A percentile compares a stretch with the other conserved stretches of the same genome.
Evolutionary conservation across 164 flowering plant species (phyloP).

Genomic region (Stephania cephalantha): DNA sequence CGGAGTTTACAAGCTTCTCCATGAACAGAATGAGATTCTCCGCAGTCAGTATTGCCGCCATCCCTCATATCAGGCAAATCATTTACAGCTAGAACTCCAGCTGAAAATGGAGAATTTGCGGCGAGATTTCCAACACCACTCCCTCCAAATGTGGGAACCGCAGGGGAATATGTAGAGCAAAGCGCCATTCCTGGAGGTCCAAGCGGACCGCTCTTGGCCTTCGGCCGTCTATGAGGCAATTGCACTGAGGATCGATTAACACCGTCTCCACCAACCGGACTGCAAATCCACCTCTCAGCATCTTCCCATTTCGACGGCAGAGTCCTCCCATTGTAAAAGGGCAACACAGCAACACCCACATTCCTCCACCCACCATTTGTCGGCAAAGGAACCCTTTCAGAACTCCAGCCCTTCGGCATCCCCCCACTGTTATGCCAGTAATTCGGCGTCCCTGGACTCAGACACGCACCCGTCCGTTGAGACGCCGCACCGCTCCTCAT

Average conservation of each 20-base stretch:
- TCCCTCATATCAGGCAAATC: slow-evolving; percentile 21
- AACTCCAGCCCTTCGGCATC: slow-evolving; percentile 84
- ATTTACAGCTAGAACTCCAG: slow-evolving; percentile 49
- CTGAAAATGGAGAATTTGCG: slow-evolving; percentile 57
- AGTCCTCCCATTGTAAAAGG: slow-evolving; percentile 56
- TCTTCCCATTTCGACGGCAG: slow-evolving; percentile 99
- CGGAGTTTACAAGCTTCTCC: slow-evolving; percentile 65
- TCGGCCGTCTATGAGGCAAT: slow-evolving; percentile 59
- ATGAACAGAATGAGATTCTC: slow-evolving; percentile 22
- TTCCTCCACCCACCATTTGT: slow-evolving; percentile 33
- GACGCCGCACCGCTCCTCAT: slow-evolving; percentile 38
- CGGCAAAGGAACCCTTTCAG: slow-evolving; percentile 75
- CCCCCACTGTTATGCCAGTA: slow-evolving; percentile 37
- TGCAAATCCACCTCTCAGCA: slow-evolving; percentile 96
- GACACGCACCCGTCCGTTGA: slow-evolving; percentile 41
- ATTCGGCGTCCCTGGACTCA: slow-evolving; percentile 81
- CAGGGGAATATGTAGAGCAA: slow-evolving; percentile 60
- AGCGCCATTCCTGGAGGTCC: slow-evolving; percentile 70
- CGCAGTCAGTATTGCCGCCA: slow-evolving; percentile 17
- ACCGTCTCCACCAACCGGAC: slow-evolving; percentile 68
- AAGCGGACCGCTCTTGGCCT: slow-evolving; percentile 92
- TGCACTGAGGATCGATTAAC: slow-evolving; percentile 30
- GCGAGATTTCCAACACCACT: slow-evolving; percentile 29
- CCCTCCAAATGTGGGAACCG: slow-evolving; percentile 45
- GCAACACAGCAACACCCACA: slow-evolving; percentile 39